phyloP scores from a whole-genome alignment of 768 basidiomycete genomes.

The Nidularia pulvinata region DNA sequence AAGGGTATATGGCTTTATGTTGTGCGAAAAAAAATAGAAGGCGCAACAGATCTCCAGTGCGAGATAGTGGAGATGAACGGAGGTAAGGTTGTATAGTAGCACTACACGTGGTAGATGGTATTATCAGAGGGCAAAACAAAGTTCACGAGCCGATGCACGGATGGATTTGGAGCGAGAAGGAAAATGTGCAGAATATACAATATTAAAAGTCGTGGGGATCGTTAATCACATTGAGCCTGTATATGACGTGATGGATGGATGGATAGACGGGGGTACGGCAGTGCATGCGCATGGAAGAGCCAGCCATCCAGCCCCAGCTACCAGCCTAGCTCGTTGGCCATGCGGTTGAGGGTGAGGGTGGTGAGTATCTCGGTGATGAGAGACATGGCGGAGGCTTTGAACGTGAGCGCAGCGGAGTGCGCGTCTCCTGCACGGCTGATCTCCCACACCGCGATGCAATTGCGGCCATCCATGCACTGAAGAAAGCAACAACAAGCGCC shows the following conservation, averaged over 20 bases:
- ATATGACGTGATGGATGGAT: too few relatives aligned
- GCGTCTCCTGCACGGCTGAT: slow-evolving; percentile 53
- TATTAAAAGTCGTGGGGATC: neutral
- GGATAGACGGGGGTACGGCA: slow-evolving; percentile 6
- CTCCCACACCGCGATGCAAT: slow-evolving; percentile 69
- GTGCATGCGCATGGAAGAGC: slow-evolving; percentile 4
- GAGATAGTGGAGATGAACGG: neutral
- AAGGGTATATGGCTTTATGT: neutral
- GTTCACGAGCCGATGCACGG: neutral
- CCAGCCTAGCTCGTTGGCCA: slow-evolving; percentile 66
- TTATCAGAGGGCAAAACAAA: neutral
- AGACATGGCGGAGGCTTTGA: slow-evolving; percentile 56
- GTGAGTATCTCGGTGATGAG: slow-evolving; percentile 79
- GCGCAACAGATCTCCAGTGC: neutral
- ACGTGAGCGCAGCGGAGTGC: slow-evolving; percentile 57
- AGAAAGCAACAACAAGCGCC: neutral
- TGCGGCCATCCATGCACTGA: slow-evolving; percentile 67
- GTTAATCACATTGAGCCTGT: too few relatives aligned
- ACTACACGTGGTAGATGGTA: neutral
- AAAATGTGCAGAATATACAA: neutral
- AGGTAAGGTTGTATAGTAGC: neutral
- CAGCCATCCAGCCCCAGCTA: slow-evolving; percentile 7
- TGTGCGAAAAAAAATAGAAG: slow-evolving; percentile 1
- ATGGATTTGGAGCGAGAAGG: neutral
- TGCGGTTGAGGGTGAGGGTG: slow-evolving; percentile 72